A percentile compares a stretch with the other conserved stretches of the same genome.
These are phyloP conservation scores for Mucor saturninus DNA, from an alignment of 371 early-diverging fungal genomes.

Conservation along the genomic window DNA sequence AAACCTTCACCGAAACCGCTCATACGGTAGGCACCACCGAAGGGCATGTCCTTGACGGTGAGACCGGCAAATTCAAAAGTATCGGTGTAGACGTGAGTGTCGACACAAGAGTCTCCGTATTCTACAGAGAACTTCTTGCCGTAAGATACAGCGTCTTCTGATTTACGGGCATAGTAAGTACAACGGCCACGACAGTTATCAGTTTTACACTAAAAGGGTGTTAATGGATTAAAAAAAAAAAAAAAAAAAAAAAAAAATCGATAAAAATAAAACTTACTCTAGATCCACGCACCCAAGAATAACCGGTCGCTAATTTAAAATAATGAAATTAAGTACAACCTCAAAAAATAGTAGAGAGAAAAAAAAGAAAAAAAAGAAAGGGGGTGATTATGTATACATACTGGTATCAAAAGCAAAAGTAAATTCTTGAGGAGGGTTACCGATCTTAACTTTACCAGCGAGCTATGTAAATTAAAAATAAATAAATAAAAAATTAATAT, in stretches of 20 bases:
- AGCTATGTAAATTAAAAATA: slow-evolving; percentile 31
- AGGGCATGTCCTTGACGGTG: slow-evolving; percentile 42
- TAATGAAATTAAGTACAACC: slow-evolving; percentile 29
- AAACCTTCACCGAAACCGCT: slow-evolving; percentile 49
- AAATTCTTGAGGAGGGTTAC: slow-evolving; percentile 54
- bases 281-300: slow-evolving; percentile 57
- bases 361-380: slow-evolving; percentile 8
- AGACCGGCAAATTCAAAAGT: slow-evolving; percentile 45
- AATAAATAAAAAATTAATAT: background rate
- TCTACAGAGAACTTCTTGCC: slow-evolving; percentile 46
- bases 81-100: slow-evolving; percentile 46
- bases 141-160: slow-evolving; percentile 32
- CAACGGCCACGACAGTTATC: slow-evolving; percentile 53
- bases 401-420: slow-evolving; percentile 56
- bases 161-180: slow-evolving; percentile 46
- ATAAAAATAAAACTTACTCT: slow-evolving; percentile 26
- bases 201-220: slow-evolving; percentile 41
- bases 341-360: slow-evolving; percentile 13
- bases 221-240: no score
- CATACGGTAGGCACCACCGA: slow-evolving; percentile 54
- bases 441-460: slow-evolving; percentile 52
- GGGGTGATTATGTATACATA: slow-evolving; percentile 15
- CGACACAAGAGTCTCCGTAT: slow-evolving; percentile 50
- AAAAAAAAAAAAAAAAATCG: no score
- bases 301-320: slow-evolving; percentile 47